Conservation (phyloP, 768 basidiomycete species). For the Psilocybe tampanensis region DNA sequence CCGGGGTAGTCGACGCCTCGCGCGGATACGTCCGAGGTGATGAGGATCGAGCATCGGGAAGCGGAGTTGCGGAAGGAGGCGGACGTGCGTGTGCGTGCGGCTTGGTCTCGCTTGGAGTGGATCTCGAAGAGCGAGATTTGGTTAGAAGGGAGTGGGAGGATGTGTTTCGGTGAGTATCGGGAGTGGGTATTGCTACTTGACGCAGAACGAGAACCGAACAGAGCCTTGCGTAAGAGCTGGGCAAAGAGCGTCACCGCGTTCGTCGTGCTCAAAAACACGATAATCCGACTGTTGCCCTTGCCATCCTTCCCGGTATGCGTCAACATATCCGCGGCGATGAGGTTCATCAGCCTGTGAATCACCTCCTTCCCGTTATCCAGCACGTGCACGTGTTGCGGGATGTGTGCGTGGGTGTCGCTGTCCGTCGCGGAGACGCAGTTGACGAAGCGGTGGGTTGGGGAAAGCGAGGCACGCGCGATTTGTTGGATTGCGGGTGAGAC, state of each 20-base stretch:
- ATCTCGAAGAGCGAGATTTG: constrained; percentile 56
- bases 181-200: not conserved
- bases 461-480: constrained; percentile 63
- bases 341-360: constrained; percentile 74
- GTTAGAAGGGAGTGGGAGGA: not conserved
- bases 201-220: not conserved
- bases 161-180: not conserved
- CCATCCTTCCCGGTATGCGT: constrained; percentile 43
- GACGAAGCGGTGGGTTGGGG: constrained; percentile 67
- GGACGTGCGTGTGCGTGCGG: constrained; percentile 56
- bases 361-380: constrained; percentile 68
- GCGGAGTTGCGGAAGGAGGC: constrained; percentile 60
- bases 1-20: constrained; percentile 89
- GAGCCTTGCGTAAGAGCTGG: constrained; percentile 57
- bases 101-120: constrained; percentile 74
- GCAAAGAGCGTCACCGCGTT: constrained; percentile 81
- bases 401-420: constrained; percentile 69
- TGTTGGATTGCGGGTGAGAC: constrained; percentile 73
- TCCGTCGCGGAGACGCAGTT: constrained; percentile 68
- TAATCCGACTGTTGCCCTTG: constrained; percentile 37
- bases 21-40: constrained; percentile 89
- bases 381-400: constrained; percentile 83
- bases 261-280: constrained; percentile 86
- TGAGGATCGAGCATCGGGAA: constrained; percentile 49
- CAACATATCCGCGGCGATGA: constrained; percentile 90